Evolutionary conservation across 208 protist species (phyloP).

Genomic region (Leishmania lainsoni): DNA sequence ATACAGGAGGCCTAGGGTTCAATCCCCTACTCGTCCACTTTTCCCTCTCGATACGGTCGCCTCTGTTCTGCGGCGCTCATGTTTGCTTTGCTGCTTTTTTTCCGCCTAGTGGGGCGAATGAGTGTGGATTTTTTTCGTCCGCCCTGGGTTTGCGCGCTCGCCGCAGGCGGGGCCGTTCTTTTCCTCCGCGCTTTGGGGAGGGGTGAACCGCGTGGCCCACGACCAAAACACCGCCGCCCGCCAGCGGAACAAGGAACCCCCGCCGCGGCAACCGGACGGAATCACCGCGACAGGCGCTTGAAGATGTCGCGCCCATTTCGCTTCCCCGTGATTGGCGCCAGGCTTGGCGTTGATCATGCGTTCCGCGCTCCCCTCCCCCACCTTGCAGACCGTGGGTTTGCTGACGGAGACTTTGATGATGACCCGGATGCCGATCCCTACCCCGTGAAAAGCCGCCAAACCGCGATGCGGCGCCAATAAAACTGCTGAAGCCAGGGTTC

Average conservation of each 20-base stretch:
- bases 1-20: conserved; percentile 89
- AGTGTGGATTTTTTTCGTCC: too few relatives aligned
- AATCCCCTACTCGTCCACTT: conserved; percentile 77
- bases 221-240: not conserved
- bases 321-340: conserved; percentile 24
- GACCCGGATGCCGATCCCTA: conserved; percentile 20
- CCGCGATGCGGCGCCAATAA: conserved; percentile 12
- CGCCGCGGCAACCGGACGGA: not conserved
- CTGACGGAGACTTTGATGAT: conserved; percentile 1
- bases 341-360: conserved; percentile 20
- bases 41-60: not conserved
- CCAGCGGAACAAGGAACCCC: conserved; percentile 8
- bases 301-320: conserved; percentile 25
- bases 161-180: too few relatives aligned
- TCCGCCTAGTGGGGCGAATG: too few relatives aligned
- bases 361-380: conserved; percentile 1
- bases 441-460: conserved; percentile 17
- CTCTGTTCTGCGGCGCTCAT: too few relatives aligned
- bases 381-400: conserved; percentile 12
- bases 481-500: conserved; percentile 14
- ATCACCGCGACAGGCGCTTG: conserved; percentile 6
- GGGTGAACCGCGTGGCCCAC: not conserved
- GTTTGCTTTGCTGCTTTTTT: too few relatives aligned
- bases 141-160: too few relatives aligned
- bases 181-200: too few relatives aligned